Evolutionary conservation across 495 filamentous ascomycete species (phyloP).

Genomic region (Geoglossum glabrum): DNA sequence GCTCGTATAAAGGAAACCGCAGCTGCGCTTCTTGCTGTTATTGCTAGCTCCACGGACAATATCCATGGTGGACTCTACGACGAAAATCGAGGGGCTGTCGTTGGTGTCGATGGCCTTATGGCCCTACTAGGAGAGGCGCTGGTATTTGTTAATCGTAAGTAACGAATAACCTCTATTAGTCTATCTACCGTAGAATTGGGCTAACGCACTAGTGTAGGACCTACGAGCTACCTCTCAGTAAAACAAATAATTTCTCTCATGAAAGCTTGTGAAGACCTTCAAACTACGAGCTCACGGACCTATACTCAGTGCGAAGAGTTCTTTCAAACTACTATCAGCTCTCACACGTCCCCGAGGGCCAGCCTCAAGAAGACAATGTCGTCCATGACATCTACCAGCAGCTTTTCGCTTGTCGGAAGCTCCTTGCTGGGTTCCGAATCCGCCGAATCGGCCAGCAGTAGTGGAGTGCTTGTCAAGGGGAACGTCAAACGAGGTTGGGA

Average conservation of each 20-base stretch:
- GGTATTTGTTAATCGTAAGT: conserved; percentile 46
- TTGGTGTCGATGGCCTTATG: conserved; percentile 71
- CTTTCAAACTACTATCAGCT: conserved; percentile 2
- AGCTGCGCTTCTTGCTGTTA: conserved; percentile 51
- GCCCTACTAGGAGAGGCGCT: conserved; percentile 65
- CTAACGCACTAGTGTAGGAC: conserved; percentile 14
- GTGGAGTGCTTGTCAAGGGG: conserved; percentile 30
- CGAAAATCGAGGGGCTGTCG: conserved; percentile 50
- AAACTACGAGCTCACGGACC: conserved; percentile 51
- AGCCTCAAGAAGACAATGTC: conserved; percentile 44
- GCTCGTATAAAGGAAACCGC: conserved; percentile 46
- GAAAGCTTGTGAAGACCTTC: conserved; percentile 62
- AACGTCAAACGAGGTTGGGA: conserved; percentile 55
- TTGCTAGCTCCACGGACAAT: conserved; percentile 65
- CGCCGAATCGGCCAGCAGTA: conserved; percentile 28
- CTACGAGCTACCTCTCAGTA: conserved; percentile 30
- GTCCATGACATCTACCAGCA: conserved; percentile 25
- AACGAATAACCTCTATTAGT: neutral
- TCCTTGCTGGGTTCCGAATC: conserved; percentile 47
- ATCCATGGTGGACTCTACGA: conserved; percentile 80
- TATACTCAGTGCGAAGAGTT: conserved; percentile 25
- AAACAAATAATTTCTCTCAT: conserved; percentile 56
- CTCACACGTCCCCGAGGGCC: conserved; percentile 29
- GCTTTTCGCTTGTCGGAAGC: conserved; percentile 50
- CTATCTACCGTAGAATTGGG: neutral